Conservation (phyloP, 345 rosid species). For the Nephelium lappaceum region DNA sequence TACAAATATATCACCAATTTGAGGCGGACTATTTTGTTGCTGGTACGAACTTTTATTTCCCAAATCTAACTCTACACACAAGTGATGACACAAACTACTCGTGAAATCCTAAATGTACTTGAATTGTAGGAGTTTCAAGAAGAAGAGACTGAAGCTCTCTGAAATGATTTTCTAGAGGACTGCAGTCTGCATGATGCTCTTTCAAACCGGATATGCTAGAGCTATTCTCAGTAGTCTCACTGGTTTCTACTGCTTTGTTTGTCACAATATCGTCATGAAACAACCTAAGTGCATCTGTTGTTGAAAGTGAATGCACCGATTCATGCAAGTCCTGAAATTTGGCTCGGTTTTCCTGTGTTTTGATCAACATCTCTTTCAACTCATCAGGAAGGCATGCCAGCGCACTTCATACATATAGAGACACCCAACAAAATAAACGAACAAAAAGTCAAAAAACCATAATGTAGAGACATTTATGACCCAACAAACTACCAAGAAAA, state of each 20-base stretch:
- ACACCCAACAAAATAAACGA: constrained; percentile 8
- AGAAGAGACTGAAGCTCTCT: constrained; percentile 60
- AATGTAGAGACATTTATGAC: background rate
- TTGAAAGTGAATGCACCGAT: constrained; percentile 49
- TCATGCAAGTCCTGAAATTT: constrained; percentile 44
- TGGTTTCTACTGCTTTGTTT: constrained; percentile 35
- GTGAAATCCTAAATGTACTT: constrained; percentile 28
- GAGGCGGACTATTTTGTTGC: background rate
- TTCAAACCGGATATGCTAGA: constrained; percentile 13
- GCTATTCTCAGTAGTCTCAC: constrained; percentile 28
- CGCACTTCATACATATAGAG: constrained; percentile 39
- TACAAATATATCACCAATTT: background rate
- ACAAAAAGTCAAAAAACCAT: constrained; percentile 1
- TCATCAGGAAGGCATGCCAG: constrained; percentile 62
- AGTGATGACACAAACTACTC: constrained; percentile 14
- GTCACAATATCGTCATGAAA: constrained; percentile 42
- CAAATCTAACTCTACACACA: background rate
- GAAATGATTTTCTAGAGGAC: constrained; percentile 36
- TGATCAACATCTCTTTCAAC: constrained; percentile 50
- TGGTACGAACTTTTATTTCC: background rate
- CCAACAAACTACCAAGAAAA: constrained; percentile 11
- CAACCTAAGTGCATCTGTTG: constrained; percentile 54
- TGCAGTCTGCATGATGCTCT: constrained; percentile 29
- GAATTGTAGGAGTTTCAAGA: constrained; percentile 45
- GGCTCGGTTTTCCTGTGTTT: constrained; percentile 48